A percentile compares a stretch with the other conserved stretches of the same genome.
Conservation (phyloP, 106 monocot genomes). For the Dioscorea zingiberensis region DNA sequence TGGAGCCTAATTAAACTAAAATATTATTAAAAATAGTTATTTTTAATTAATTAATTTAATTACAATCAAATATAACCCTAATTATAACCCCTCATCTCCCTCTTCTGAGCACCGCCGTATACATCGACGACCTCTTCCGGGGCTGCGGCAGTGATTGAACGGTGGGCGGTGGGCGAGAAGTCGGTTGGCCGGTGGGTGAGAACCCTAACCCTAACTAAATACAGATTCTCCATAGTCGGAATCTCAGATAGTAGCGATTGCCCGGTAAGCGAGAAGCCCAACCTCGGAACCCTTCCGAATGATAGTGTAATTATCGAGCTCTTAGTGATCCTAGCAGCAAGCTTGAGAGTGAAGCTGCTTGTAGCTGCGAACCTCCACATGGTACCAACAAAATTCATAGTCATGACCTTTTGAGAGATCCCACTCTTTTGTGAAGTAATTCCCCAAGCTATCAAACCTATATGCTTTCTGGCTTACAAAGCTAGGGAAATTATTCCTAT, state of each 20-base stretch:
- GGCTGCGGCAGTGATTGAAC: too few species aligned
- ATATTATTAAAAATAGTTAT: too few species aligned
- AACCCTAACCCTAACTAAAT: not conserved
- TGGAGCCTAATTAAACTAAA: too few species aligned
- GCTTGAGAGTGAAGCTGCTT: constrained; percentile 2
- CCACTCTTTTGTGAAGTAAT: constrained; percentile 7
- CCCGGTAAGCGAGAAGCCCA: constrained; percentile 8
- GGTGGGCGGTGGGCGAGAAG: too few species aligned
- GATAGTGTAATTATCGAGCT: constrained; percentile 11
- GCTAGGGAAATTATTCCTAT: constrained; percentile 1
- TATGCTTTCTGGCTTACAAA: constrained; percentile 9
- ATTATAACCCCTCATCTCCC: too few species aligned
- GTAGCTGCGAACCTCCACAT: constrained; percentile 11
- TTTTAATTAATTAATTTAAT: too few species aligned
- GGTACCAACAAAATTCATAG: constrained; percentile 11
- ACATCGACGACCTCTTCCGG: too few species aligned
- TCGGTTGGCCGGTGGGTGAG: too few species aligned
- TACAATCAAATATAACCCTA: too few species aligned
- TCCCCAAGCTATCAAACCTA: not conserved
- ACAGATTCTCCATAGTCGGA: not conserved
- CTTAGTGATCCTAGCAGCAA: constrained; percentile 15
- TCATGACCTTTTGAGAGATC: not conserved
- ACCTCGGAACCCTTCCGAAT: constrained; percentile 6
- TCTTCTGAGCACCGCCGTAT: too few species aligned
- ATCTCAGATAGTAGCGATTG: constrained; percentile 13